Evolutionary conservation across 2,329 filamentous ascomycete species (phyloP), one percentile per base, ranked within the genome.

Genomic region (Didymella sp.): DNA sequence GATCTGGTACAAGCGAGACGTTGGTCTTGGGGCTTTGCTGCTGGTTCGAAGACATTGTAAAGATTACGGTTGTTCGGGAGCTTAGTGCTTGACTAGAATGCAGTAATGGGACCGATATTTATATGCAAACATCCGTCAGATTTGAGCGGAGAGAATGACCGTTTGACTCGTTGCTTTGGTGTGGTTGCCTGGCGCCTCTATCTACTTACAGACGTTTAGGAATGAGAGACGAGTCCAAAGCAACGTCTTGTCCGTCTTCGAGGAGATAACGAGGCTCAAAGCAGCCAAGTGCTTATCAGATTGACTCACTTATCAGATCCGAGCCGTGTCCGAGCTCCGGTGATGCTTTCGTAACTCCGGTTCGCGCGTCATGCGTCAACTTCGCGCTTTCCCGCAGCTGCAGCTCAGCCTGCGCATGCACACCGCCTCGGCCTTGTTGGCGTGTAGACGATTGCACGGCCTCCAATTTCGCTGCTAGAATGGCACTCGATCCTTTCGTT

Each of bases 301-400:
- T 46, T 41, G 50, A 46, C 31, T 52, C 33, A 30, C 4, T 57
- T 57, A 57, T 51, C 54, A 52, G 54, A 57, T 57, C 54, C 48
- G 48, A 48, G 33, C 24, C 21, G 22, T 38, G 28, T 57, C 48
- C 19, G 54, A 46, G 30, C 7, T n/a, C 15, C 30, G 15, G 4
- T 33, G 7, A 13, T 6, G 30, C 30, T 6, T n/a, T 17, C 15
- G 15, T 4, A 8, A 37, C 24, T 38, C 12, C 33, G 25, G 12
- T 19, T 27, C 45, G 7, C 15, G 22, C 22, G 13, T 35, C 21
- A 6, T 12, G 30, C 30, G n/a, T 27, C 25, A 8, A 27, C 8
- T 27, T 5, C 25, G n/a, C n/a, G n/a, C n/a, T n/a, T n/a, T n/a
- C n/a, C n/a, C n/a, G n/a, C n/a, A n/a, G n/a, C n/a, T n/a, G n/a